Evolutionary conservation across 331 rosid species (phyloP), one percentile per base, ranked within the genome.

Genomic region (Saraca asoca): DNA sequence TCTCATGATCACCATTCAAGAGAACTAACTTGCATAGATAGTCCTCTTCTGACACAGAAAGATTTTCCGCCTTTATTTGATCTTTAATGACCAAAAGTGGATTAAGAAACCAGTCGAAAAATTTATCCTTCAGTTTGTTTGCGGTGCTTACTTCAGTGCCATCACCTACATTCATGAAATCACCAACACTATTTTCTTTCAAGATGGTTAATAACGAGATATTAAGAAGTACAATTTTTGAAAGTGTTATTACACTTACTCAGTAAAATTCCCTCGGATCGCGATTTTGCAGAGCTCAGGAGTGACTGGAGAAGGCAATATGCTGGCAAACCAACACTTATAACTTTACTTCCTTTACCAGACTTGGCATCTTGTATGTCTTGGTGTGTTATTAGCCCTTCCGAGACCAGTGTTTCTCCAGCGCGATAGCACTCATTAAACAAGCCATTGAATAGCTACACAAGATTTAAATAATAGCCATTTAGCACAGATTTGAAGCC

Each of bases 81-180:
- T 94, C 99, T 76, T 85, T 90, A 62, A 94, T 85, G 56, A 90
- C 86, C 89, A 90, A 72, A 58, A 90, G 87, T 0, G 99, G 99
- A 66, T 81, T 75, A 54, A 94, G 68, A 80, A 94, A 88, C 99
- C 99, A 94, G 16, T 94, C 99, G 58, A 83, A 90, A 58, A 90
- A 62, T 0, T 52, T 68, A 39, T 86, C 99, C 52, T 86, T 84
- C 9, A 97, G 95, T 73, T 97, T 78, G 80, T 90, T 86, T 24
- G 92, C 43, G 80, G 82, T 78, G 10, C 88, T 86, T 46, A 94
- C 61, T 79, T 94, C 97, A 11, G 85, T 88, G 24, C 74, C 71
- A 71, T 94, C 91, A 64, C 60, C 99, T 94, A 66, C 76, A 79
- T 69, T 62, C 56, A 78, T 43, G 50, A 50, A 51, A 29, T 24